Evolutionary conservation across 1,139 yeast species (phyloP).

Genomic region (Pichia sp.): DNA sequence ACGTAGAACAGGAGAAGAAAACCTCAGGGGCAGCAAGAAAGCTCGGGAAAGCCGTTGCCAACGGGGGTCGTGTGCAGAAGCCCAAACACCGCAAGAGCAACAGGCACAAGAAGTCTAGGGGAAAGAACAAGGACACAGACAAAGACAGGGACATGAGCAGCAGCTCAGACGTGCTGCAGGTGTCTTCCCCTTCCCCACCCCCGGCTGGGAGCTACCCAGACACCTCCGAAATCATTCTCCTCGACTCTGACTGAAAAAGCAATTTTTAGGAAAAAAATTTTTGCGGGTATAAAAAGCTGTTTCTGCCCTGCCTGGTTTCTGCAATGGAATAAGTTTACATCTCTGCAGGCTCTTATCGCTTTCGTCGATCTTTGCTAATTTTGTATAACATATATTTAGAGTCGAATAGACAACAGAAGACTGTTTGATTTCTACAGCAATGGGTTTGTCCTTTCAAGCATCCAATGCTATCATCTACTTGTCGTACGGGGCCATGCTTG

Average conservation of each 20-base stretch:
- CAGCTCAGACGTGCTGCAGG: too few species aligned
- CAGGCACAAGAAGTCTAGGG: neutral
- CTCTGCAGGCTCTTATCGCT: neutral
- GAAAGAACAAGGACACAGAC: neutral
- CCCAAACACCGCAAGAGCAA: neutral
- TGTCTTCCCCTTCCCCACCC: neutral
- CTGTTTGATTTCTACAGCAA: constrained; percentile 1
- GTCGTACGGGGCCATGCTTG: constrained; percentile 63
- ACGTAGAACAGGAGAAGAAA: neutral
- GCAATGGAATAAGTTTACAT: neutral
- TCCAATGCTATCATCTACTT: constrained; percentile 76
- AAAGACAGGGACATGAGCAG: neutral
- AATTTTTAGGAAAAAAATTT: neutral
- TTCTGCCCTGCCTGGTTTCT: neutral
- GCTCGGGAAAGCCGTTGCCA: neutral
- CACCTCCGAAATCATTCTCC: constrained; percentile 11
- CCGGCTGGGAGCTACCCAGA: constrained; percentile 1
- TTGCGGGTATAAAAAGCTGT: neutral
- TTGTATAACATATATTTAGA: neutral
- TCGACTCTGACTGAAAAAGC: constrained; percentile 8
- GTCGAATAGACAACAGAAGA: neutral
- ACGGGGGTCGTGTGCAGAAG: neutral
- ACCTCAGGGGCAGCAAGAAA: neutral
- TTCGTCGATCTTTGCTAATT: neutral
- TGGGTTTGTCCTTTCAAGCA: constrained; percentile 42